phyloP scores from a whole-genome alignment of 176 grass and related monocot species.

The Alloteropsis semialata region DNA sequence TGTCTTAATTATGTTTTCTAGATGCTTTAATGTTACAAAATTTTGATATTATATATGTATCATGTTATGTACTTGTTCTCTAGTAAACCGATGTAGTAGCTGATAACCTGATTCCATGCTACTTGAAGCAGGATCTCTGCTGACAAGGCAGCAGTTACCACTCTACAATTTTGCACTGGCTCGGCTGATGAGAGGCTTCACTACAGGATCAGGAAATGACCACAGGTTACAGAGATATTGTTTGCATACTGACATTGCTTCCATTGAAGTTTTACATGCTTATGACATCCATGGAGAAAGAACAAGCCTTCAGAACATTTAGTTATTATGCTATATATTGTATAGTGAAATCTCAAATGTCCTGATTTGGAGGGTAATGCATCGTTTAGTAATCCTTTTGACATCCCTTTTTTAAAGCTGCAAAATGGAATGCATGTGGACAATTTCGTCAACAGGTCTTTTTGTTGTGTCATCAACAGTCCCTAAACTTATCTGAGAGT shows the following conservation, averaged over 20 bases:
- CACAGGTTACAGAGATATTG: neutral
- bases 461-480: neutral
- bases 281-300: neutral
- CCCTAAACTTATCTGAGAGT: no score
- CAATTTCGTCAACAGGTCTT: neutral
- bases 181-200: neutral
- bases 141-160: neutral
- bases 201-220: neutral
- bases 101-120: neutral
- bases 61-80: neutral
- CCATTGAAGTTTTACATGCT: neutral
- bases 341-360: neutral
- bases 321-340: neutral
- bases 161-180: neutral
- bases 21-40: neutral
- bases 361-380: neutral
- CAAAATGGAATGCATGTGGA: neutral
- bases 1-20: neutral
- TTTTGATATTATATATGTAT: neutral
- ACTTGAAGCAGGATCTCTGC: constrained; percentile 14
- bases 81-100: neutral
- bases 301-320: neutral
- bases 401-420: neutral
- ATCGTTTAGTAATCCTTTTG: no score
- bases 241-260: neutral